A percentile compares a stretch with the other conserved stretches of the same genome.
phyloP scores from a whole-genome alignment of 1,284 basidiomycete species.

The Cutaneotrichosporon spelunceum region DNA sequence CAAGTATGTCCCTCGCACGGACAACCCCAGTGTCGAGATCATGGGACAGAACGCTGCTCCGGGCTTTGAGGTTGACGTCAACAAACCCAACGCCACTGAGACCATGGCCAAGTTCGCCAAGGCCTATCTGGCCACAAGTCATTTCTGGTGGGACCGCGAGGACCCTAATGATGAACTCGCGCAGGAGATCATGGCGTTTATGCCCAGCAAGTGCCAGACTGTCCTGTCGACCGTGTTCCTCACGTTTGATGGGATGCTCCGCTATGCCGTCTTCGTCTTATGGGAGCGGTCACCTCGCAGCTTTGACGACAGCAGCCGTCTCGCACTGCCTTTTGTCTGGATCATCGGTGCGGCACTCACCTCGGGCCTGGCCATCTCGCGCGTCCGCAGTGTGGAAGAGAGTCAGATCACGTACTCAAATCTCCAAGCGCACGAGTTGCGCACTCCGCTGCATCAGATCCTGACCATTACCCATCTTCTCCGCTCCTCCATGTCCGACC shows the following conservation, averaged over 20 bases:
- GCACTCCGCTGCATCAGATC: constrained; percentile 50
- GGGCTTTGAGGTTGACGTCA: constrained; percentile 27
- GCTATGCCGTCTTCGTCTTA: constrained; percentile 36
- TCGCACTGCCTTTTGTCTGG: constrained; percentile 40
- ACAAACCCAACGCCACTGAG: constrained; percentile 14
- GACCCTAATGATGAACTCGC: constrained; percentile 31
- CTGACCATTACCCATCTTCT: constrained; percentile 47
- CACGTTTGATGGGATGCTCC: constrained; percentile 34
- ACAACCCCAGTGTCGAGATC: constrained; percentile 15
- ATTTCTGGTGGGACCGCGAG: constrained; percentile 44
- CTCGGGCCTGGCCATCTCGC: constrained; percentile 39
- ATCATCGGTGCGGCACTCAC: constrained; percentile 40
- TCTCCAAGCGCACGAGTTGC: constrained; percentile 49
- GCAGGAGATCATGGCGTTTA: constrained; percentile 31
- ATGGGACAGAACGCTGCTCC: constrained; percentile 27
- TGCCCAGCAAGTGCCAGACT: constrained; percentile 35
- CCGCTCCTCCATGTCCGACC: constrained; percentile 40
- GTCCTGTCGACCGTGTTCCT: constrained; percentile 34
- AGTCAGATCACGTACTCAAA: constrained; percentile 47
- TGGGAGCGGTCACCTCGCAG: constrained; percentile 39
- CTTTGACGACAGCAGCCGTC: constrained; percentile 34
- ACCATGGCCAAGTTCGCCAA: constrained; percentile 30
- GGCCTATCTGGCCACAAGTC: constrained; percentile 29
- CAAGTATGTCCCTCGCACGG: constrained; percentile 25
- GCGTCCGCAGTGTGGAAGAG: constrained; percentile 39